A percentile compares a stretch with the other conserved stretches of the same genome.
Evolutionary conservation across 208 protist genomes (phyloP).

Genomic region (Leishmania guyanensis): DNA sequence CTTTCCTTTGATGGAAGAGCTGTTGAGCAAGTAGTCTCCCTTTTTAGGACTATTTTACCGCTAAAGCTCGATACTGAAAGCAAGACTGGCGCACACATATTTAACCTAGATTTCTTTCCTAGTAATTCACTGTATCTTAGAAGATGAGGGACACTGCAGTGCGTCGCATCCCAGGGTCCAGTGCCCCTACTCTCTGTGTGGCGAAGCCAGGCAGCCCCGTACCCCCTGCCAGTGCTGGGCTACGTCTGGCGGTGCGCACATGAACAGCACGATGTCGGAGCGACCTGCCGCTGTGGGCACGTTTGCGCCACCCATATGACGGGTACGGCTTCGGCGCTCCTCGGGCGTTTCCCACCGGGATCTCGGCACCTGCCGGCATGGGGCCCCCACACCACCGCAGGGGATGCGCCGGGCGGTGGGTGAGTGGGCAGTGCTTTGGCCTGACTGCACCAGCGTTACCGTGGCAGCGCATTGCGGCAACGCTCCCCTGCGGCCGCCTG

Average conservation of each 20-base stretch:
- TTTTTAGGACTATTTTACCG: background rate
- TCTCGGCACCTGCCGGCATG: background rate
- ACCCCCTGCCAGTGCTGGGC: too few species aligned
- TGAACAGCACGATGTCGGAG: background rate
- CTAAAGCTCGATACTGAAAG: background rate
- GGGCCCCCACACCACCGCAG: background rate
- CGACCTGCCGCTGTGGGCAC: background rate
- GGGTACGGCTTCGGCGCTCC: too few species aligned
- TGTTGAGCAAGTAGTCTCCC: background rate
- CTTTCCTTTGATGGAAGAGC: background rate
- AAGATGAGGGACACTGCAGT: too few species aligned
- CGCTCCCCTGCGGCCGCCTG: too few species aligned
- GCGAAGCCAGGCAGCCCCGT: too few species aligned
- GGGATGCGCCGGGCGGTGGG: background rate
- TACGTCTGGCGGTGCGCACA: background rate
- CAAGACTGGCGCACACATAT: background rate
- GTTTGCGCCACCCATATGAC: background rate
- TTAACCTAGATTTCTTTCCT: background rate
- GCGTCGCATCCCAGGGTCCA: too few species aligned
- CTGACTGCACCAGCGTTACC: too few species aligned
- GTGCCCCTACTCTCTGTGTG: too few species aligned
- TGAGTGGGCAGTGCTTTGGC: too few species aligned
- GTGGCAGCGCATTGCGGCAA: too few species aligned
- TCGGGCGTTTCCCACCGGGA: background rate
- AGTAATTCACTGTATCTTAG: background rate